A percentile compares a stretch with the other conserved stretches of the same genome.
Evolutionary conservation across 1,284 basidiomycete genomes (phyloP).

Genomic region (Abortiporus biennis): DNA sequence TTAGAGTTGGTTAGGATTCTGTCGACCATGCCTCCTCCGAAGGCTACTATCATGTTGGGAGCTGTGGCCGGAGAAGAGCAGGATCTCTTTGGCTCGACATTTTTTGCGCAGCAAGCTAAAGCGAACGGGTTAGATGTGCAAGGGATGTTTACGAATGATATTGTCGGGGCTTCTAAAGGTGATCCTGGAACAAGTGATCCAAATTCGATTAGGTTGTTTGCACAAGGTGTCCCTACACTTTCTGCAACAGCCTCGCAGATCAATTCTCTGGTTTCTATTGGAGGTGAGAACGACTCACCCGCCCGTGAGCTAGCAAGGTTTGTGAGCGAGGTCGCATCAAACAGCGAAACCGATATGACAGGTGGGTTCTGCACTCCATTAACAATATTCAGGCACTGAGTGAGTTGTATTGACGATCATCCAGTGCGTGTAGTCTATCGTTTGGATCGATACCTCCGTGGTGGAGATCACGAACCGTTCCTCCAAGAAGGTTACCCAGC

Average conservation of each 20-base stretch:
- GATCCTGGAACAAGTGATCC: slow-evolving; percentile 40
- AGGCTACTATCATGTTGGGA: slow-evolving; percentile 46
- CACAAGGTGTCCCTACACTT: slow-evolving; percentile 40
- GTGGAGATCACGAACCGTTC: slow-evolving; percentile 50
- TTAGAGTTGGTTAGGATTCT: slow-evolving; percentile 46
- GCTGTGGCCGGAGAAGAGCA: slow-evolving; percentile 50
- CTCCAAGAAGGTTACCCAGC: slow-evolving; percentile 41
- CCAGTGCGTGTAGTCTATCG: slow-evolving; percentile 42
- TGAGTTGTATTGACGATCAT: background rate
- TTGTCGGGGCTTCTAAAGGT: slow-evolving; percentile 42
- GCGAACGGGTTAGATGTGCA: slow-evolving; percentile 41
- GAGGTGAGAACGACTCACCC: slow-evolving; percentile 48
- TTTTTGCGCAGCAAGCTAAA: slow-evolving; percentile 37
- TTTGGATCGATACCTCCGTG: slow-evolving; percentile 45
- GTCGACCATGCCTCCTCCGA: slow-evolving; percentile 32
- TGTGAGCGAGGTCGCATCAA: slow-evolving; percentile 40
- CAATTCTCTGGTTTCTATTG: slow-evolving; percentile 29
- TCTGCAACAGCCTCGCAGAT: slow-evolving; percentile 32
- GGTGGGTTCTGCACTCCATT: slow-evolving; percentile 24
- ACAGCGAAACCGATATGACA: slow-evolving; percentile 39
- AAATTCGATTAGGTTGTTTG: slow-evolving; percentile 42
- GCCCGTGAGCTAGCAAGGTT: slow-evolving; percentile 45
- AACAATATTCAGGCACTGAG: background rate
- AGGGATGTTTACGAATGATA: slow-evolving; percentile 48
- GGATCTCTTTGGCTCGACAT: slow-evolving; percentile 39